Evolutionary conservation across 805 yeast species (phyloP), one percentile per base, ranked within the genome.

Genomic region (Barnettozyma sucrosica): DNA sequence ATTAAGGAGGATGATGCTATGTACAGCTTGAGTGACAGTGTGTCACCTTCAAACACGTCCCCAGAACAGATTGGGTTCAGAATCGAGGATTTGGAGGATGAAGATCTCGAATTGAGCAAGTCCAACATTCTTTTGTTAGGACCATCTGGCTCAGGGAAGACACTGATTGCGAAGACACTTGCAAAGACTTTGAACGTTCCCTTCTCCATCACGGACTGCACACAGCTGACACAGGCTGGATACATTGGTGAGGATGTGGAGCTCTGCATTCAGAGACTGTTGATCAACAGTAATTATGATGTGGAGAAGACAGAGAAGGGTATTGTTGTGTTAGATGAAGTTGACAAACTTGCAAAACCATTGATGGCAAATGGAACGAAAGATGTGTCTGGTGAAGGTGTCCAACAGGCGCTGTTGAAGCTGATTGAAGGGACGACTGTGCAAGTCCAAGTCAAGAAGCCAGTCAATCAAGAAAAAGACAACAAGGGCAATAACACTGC

Each of bases 221-320:
- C 85, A 0, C 76, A 80, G 39, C 56, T 79, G 49, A 79, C 85
- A 0, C 84, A 79, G 55, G 82, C 84, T 0, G 85, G 85, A 7
- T 79, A 80, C 55, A 77, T 80, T 39, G 85, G 85, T 21, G 84
- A 79, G 50, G 84, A 80, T 60, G 80, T 77, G 16, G 83, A 80
- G 51, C 65, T 72, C 26, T 78, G 83, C 53, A 69, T 79, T 21
- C 79, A 76, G 56, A 68, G 80, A 47, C 62, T 79, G 19, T 59
- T 78, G 43, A 72, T 72, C 3, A 71, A 66, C 51, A 72, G 83
- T 4, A 74, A 73, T 38, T 76, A 70, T 52, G 79, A 79, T 53
- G 75, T 77, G 21, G 74, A 70, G 9, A 68, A 68, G 34, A 74
- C 80, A 25, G 80, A 79, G 54, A 69, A 71, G 47, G 85, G 85